Conservation (phyloP, 225 moss, liverwort and hornwort species). For the Sphagnum tenellum region DNA sequence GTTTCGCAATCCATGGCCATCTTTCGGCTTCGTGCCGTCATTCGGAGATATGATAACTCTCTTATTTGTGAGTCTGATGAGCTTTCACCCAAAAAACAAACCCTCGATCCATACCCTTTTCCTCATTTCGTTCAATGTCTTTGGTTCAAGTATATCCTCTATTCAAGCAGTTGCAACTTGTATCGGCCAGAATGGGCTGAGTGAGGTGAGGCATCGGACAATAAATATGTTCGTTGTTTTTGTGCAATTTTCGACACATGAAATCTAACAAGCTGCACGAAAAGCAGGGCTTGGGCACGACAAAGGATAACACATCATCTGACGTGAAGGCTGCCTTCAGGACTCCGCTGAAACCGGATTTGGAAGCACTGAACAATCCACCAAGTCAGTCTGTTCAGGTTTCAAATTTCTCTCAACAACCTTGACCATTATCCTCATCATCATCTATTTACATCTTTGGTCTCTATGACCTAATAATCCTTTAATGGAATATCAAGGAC, state of each 20-base stretch:
- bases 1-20: constrained; percentile 39
- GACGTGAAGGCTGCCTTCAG: constrained; percentile 15
- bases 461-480: background rate
- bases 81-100: no score
- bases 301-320: constrained; percentile 5
- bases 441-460: background rate
- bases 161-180: background rate
- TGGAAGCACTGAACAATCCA: constrained; percentile 14
- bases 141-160: background rate
- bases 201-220: background rate
- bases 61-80: constrained; percentile 2
- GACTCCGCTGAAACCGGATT: constrained; percentile 21
- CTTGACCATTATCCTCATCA: background rate
- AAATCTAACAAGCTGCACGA: no score
- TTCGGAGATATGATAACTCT: background rate
- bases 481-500: background rate
- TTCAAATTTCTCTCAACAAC: no score
- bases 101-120: background rate
- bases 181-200: background rate
- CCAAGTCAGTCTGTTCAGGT: constrained; percentile 24
- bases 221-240: background rate
- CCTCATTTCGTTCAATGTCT: background rate
- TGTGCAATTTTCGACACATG: background rate
- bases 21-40: constrained; percentile 10
- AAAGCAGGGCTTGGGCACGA: constrained; percentile 12